Conservation (phyloP, 495 filamentous ascomycete genomes). For the Clavariopsis aquatica region DNA sequence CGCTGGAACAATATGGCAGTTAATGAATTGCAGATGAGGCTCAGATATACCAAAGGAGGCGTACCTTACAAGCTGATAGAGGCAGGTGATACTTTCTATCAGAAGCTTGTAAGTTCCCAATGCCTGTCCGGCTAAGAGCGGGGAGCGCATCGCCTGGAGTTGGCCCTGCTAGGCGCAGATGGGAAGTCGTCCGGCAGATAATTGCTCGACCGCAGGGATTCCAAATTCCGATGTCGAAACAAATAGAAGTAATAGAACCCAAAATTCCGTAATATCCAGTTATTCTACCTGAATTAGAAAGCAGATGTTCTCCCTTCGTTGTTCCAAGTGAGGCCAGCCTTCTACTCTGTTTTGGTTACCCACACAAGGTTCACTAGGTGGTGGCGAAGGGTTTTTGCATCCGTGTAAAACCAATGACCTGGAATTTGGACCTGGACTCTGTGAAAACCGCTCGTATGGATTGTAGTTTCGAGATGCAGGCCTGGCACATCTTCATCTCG, state of each 20-base stretch:
- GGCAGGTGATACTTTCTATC: not conserved
- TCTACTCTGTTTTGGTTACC: not conserved
- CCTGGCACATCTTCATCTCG: not conserved
- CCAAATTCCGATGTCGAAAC: not conserved
- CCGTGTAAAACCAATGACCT: not conserved
- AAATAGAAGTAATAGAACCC: not conserved
- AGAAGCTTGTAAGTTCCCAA: not conserved
- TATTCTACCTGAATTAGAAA: no score
- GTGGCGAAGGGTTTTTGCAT: not conserved
- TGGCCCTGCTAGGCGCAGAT: not conserved
- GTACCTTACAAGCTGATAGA: not conserved
- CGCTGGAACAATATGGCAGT: not conserved
- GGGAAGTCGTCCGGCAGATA: not conserved
- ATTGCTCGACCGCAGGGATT: not conserved
- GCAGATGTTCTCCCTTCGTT: no score
- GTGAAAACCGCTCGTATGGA: not conserved
- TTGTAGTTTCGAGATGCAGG: not conserved
- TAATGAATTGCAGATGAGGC: conserved; percentile 12
- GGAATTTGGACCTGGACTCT: not conserved
- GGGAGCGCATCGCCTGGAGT: not conserved
- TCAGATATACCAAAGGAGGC: not conserved
- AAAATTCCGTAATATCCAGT: not conserved
- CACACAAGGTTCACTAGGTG: not conserved
- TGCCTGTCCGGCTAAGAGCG: conserved; percentile 6
- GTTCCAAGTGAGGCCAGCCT: not conserved